These are phyloP conservation scores for Globisporangium ultimum DNA, from an alignment of 352 stramenopile species.

Conservation along the genomic window DNA sequence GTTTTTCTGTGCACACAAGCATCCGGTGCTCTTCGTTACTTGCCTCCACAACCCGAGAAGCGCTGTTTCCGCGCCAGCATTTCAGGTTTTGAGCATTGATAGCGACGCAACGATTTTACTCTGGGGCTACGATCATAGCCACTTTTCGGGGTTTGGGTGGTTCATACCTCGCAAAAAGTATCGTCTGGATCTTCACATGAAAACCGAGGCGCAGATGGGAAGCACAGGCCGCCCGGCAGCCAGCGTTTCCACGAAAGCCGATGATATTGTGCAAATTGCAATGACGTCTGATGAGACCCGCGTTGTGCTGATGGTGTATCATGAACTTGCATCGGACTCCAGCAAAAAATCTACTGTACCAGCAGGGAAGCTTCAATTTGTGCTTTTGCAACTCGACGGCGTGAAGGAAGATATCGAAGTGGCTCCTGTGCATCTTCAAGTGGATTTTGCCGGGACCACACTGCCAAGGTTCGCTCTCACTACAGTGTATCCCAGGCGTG, in stretches of 20 bases:
- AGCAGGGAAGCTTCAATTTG: constrained; percentile 24
- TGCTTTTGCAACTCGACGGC: constrained; percentile 27
- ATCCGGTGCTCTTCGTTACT: constrained; percentile 30
- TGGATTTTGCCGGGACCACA: constrained; percentile 20
- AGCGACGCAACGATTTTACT: constrained; percentile 26
- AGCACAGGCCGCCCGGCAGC: neutral
- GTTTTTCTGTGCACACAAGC: constrained; percentile 35
- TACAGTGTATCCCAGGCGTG: constrained; percentile 2
- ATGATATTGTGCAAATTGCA: constrained; percentile 44
- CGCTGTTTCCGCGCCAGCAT: neutral
- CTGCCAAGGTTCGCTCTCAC: constrained; percentile 40
- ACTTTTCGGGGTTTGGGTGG: constrained; percentile 44
- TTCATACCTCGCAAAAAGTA: constrained; percentile 25
- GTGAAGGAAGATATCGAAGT: constrained; percentile 12
- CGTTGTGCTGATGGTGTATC: constrained; percentile 46
- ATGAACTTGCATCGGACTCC: neutral
- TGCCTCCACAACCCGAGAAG: constrained; percentile 16
- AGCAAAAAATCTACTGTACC: constrained; percentile 7
- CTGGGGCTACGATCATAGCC: constrained; percentile 34
- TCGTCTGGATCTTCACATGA: constrained; percentile 22
- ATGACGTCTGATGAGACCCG: constrained; percentile 25
- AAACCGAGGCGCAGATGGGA: neutral
- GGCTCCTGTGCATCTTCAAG: constrained; percentile 21
- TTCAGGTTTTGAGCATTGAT: constrained; percentile 41
- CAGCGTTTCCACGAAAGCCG: neutral